A percentile compares a stretch with the other conserved stretches of the same genome.
Evolutionary conservation across 257 asterid species (phyloP).

Genomic region (Capsicum chinense): DNA sequence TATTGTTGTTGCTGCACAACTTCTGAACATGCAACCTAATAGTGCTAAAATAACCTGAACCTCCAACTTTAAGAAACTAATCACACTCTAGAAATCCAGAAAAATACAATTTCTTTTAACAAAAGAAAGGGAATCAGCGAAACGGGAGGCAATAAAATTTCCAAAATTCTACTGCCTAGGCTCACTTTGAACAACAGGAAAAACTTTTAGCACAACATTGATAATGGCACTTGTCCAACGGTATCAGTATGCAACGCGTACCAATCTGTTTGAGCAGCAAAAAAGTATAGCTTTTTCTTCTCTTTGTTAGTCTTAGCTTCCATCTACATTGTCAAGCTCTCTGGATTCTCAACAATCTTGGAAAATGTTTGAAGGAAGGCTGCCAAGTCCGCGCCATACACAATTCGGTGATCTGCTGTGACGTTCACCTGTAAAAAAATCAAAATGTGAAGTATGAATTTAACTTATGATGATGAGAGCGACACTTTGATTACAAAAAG

Average conservation of each 20-base stretch:
- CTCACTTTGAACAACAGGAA: background rate
- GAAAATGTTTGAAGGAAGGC: constrained; percentile 78
- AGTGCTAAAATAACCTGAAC: background rate
- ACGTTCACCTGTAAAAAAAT: constrained; percentile 65
- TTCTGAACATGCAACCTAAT: too few species aligned
- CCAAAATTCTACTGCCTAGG: constrained; percentile 5
- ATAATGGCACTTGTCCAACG: background rate
- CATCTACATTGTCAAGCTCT: constrained; percentile 76
- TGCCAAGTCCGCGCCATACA: constrained; percentile 89
- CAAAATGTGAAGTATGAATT: background rate
- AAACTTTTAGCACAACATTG: background rate
- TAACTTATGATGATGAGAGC: background rate
- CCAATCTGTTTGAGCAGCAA: background rate
- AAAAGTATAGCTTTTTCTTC: background rate
- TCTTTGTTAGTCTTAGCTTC: background rate
- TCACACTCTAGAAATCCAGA: background rate
- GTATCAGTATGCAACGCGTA: background rate
- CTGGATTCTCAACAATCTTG: constrained; percentile 73
- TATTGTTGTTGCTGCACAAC: too few species aligned
- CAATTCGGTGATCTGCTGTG: constrained; percentile 82
- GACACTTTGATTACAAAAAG: background rate
- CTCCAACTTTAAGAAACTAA: background rate
- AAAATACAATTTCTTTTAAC: background rate
- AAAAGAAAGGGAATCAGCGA: background rate
- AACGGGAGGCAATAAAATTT: background rate